Evolutionary conservation across 208 protist species (phyloP), one percentile per base, ranked within the genome.

Genomic region (Leishmania guyanensis): DNA sequence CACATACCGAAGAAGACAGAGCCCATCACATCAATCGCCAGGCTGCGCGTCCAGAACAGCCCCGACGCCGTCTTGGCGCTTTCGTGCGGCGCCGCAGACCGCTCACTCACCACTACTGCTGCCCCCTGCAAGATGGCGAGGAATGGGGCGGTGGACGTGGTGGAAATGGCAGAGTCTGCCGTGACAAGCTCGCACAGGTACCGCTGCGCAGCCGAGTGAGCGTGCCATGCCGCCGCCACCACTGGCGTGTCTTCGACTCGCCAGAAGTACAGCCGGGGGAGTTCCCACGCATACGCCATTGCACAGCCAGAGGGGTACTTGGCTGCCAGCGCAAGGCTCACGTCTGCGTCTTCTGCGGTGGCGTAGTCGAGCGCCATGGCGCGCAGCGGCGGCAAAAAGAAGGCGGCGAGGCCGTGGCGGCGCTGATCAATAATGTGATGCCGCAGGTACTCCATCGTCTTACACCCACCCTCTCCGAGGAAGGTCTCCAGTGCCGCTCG

Each of bases 311-410:
- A 68, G 36, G 89, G 82, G 54, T 75, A 54, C n/a, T 72, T 66
- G 6, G 72, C 64, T 58, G 85, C 77, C 71, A 90, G 72, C n/a
- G 84, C 84, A 22, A 92, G 70, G 60, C 85, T 79, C 54, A 81
- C 69, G 20, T 81, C 43, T 43, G 80, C 77, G 36, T 88, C 81
- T 17, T 80, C 81, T 12, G 77, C 80, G n/a, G 84, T 90, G 70
- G 83, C 78, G 66, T 88, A 83, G 81, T 96, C 92, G 5, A 96
- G 81, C 1, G 89, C 92, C 66, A 94, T 90, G n/a, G 92, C 92
- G 10, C 92, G 90, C 33, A 96, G 79, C 22, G 87, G 85, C 0
- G 92, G 92, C 5, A 93, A 79, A 60, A 94, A 92, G 76, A 96
- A 93, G 36, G 90, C 88, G 39, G 82, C 79, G 46, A 94, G 86